Base-by-base conservation (phyloP, 805 yeast genomes). In the Ascoidea rubescens region DNA sequence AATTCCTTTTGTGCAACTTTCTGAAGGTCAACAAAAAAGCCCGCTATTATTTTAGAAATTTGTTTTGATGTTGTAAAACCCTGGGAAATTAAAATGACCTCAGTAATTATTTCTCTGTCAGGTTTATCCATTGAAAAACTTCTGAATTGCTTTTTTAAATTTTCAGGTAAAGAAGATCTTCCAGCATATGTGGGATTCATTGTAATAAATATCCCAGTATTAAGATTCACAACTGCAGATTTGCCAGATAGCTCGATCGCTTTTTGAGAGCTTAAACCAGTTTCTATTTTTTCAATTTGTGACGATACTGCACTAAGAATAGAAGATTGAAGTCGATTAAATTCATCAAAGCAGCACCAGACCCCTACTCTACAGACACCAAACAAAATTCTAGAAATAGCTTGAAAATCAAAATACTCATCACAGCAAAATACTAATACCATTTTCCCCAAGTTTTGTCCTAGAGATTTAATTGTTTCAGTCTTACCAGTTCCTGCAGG, bases 401-500 rank as follows among this genome's bases (percentile, higher is more conserved):
- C 77, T 52, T 77, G 83, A 59, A 75, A 84, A 59, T 90, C 96
- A 68, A 87, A 91, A 0, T 86, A 69, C 50, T 90, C 96, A 60
- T 91, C 98, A 68, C 98, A 91, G 62, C 88, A 83, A 64, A 91
- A 90, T 0, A 91, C 96, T 8, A 85, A 64, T 0, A 88, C 96
- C 77, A 80, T 77, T 53, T 79, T 74, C 5, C 98, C 98, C 5
- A 91, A 67, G 45, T 78, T 79, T 46, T 79, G 79, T 1, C 93
- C 96, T 33, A 90, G 68, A 0, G 95, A 86, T 62, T 91, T 91
- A 31, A 91, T 74, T 0, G 95, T 75, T 62, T 91, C 98, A 0
- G 98, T 91, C 62, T 91, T 91, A 57, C 98, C 98, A 0, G 98
- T 91, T 46, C 98, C 98, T 2, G 98, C 96, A 1, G 98, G 97